A percentile compares a stretch with the other conserved stretches of the same genome.
Evolutionary conservation across 257 asterid genomes (phyloP).

Genomic region (Gentiana macrophylla): DNA sequence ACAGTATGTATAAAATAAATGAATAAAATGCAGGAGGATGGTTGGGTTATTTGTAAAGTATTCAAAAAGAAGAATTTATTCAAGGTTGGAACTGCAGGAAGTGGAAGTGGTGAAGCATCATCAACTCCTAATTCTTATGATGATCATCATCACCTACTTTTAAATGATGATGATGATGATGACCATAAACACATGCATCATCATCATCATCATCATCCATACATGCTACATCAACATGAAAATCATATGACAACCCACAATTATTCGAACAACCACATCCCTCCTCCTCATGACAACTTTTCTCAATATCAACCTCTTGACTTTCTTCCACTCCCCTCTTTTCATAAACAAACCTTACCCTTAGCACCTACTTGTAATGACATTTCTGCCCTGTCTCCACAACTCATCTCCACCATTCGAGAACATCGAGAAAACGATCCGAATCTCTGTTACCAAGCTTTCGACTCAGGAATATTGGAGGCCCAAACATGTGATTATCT

Average conservation of each 20-base stretch:
- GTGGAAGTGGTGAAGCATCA: constrained; percentile 20
- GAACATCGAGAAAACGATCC: constrained; percentile 31
- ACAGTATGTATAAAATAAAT: no score
- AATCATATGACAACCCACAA: neutral
- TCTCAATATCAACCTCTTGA: constrained; percentile 43
- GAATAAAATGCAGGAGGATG: constrained; percentile 48
- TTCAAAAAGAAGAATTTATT: constrained; percentile 85
- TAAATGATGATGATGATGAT: constrained; percentile 15
- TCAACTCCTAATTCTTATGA: constrained; percentile 18
- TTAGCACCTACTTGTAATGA: constrained; percentile 14
- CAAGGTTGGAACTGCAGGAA: constrained; percentile 42
- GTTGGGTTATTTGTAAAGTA: constrained; percentile 91
- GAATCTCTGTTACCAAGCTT: constrained; percentile 20
- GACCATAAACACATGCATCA: constrained; percentile 19
- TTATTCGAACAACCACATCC: no score
- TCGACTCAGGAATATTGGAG: constrained; percentile 20
- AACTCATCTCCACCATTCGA: constrained; percentile 37
- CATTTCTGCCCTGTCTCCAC: constrained; percentile 28
- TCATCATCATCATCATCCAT: constrained; percentile 6
- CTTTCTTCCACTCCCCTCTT: constrained; percentile 26
- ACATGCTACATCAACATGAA: neutral
- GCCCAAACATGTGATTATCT: constrained; percentile 15
- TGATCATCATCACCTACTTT: constrained; percentile 14
- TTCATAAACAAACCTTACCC: constrained; percentile 9
- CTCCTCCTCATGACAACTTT: constrained; percentile 9